These are phyloP conservation scores for Balansia obtecta DNA, from an alignment of 2,329 filamentous ascomycete species.

Conservation along the genomic window DNA sequence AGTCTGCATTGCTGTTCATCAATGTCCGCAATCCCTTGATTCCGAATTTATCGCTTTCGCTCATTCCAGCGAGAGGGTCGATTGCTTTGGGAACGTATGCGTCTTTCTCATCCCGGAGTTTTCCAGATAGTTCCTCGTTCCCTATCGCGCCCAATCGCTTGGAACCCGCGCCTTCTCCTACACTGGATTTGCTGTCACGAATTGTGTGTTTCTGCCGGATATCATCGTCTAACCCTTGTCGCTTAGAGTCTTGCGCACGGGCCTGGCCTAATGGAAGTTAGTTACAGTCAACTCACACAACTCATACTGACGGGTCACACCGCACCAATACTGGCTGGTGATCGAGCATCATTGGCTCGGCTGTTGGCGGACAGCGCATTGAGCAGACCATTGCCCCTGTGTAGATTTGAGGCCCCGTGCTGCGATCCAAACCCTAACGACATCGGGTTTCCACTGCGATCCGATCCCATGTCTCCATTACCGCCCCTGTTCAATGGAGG, in stretches of 20 bases:
- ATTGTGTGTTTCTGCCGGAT: conserved; percentile 30
- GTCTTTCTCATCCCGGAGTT: conserved; percentile 32
- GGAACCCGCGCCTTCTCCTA: conserved; percentile 22
- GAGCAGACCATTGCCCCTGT: conserved; percentile 47
- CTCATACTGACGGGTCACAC: conserved; percentile 7
- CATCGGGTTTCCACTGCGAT: conserved; percentile 38
- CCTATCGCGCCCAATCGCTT: conserved; percentile 35
- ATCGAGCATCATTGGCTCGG: conserved; percentile 34
- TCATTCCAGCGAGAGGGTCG: conserved; percentile 49
- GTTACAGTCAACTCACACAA: not conserved
- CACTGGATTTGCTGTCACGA: conserved; percentile 26
- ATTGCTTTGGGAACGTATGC: conserved; percentile 28
- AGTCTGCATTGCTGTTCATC: conserved; percentile 53
- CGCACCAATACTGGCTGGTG: conserved; percentile 30
- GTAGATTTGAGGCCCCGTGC: conserved; percentile 24
- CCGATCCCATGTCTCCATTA: conserved; percentile 46
- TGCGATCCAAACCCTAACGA: conserved; percentile 40
- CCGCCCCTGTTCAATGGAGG: conserved; percentile 46
- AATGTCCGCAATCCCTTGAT: conserved; percentile 50
- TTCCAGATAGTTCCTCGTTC: conserved; percentile 26
- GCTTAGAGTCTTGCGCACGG: conserved; percentile 32
- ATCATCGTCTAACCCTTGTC: conserved; percentile 16
- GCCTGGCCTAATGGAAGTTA: conserved; percentile 18
- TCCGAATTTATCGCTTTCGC: conserved; percentile 51
- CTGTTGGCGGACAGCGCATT: conserved; percentile 51